These are phyloP conservation scores for Amanita fuliginea DNA, from an alignment of 768 basidiomycete genomes.

Conservation along the genomic window DNA sequence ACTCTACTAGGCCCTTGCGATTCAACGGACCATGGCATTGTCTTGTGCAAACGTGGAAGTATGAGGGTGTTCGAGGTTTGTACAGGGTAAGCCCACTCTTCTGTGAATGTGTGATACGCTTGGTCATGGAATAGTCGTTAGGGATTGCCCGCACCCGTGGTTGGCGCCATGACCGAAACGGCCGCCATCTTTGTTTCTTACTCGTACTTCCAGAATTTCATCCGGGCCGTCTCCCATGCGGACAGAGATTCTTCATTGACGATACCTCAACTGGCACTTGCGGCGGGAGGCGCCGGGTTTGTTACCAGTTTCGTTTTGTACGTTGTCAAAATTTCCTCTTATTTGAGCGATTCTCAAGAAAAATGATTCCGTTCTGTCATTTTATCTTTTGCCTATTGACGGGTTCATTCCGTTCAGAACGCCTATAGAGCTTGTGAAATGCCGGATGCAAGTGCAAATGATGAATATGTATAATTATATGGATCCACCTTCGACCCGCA, in stretches of 20 bases:
- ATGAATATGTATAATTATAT: conserved; percentile 27
- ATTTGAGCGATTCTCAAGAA: background rate
- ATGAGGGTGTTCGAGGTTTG: conserved; percentile 76
- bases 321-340: conserved; percentile 17
- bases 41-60: conserved; percentile 64
- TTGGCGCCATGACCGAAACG: conserved; percentile 90
- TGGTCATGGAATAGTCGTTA: too few relatives aligned
- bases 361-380: background rate
- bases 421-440: conserved; percentile 91
- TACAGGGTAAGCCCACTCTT: conserved; percentile 51
- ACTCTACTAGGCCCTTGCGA: conserved; percentile 26
- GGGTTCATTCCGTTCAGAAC: conserved; percentile 37
- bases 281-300: conserved; percentile 82
- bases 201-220: conserved; percentile 55
- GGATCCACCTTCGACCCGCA: conserved; percentile 8
- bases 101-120: background rate
- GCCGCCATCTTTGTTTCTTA: conserved; percentile 84
- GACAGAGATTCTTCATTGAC: conserved; percentile 30
- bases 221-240: conserved; percentile 27
- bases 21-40: conserved; percentile 89
- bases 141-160: conserved; percentile 87
- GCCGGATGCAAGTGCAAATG: conserved; percentile 97
- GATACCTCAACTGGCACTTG: conserved; percentile 60
- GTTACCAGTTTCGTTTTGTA: conserved; percentile 82
- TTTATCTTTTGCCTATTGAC: conserved; percentile 2